phyloP scores from a whole-genome alignment of 306 rosid species.

The Medicago truncatula region MtrunA17r5.0-ANR NC_053046.1:4138501-4139000 shows the following conservation, averaged over 20 bases:
- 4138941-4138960: neutral
- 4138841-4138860: neutral
- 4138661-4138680: too few relatives aligned
- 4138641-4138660: too few relatives aligned
- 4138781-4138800: neutral
- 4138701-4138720: neutral
- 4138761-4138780: neutral
- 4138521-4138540: neutral
- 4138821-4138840: neutral
- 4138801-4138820: neutral
- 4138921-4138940: neutral
- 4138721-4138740: too few relatives aligned
- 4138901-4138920: too few relatives aligned
- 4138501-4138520: neutral
- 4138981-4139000: constrained; percentile 10
- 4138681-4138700: neutral
- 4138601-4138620: too few relatives aligned
- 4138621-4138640: too few relatives aligned
- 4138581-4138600: too few relatives aligned
- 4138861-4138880: neutral
- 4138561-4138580: too few relatives aligned
- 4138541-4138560: neutral
- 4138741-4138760: neutral
- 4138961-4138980: neutral
- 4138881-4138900: too few relatives aligned